These are phyloP conservation scores for Cutaneotrichosporon spelunceum DNA, from an alignment of 1,284 basidiomycete genomes.

Conservation along the genomic window DNA sequence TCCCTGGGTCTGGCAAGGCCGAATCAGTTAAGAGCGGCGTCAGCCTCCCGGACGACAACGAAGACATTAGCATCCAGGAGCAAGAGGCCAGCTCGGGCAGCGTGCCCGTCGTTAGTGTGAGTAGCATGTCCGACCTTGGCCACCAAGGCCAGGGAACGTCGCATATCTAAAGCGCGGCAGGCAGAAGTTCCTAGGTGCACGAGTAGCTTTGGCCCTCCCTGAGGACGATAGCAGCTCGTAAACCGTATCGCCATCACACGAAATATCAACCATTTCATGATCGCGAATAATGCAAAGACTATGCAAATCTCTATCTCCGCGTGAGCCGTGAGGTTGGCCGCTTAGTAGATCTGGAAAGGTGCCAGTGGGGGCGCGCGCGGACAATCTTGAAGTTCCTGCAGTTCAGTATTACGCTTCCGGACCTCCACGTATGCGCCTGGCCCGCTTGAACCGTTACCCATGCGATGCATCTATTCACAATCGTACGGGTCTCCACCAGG, in stretches of 20 bases:
- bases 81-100: not conserved
- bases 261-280: not conserved
- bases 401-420: too few species aligned
- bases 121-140: not conserved
- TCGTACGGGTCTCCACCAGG: not conserved
- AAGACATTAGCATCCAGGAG: not conserved
- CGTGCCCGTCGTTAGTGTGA: not conserved
- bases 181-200: not conserved
- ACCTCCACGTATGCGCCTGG: too few species aligned
- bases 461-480: slow-evolving; percentile 1
- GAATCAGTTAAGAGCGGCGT: not conserved
- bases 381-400: too few species aligned
- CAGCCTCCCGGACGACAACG: not conserved
- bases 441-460: not conserved
- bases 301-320: not conserved
- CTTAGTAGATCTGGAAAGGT: too few species aligned
- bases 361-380: too few species aligned
- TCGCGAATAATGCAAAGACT: not conserved
- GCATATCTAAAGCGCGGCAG: not conserved
- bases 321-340: not conserved
- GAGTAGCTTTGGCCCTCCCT: not conserved
- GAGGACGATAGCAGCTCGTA: not conserved
- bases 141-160: not conserved
- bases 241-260: not conserved
- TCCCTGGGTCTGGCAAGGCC: not conserved